Base-by-base conservation (phyloP, 1,284 basidiomycete genomes). In the Earliella scabrosa region DNA sequence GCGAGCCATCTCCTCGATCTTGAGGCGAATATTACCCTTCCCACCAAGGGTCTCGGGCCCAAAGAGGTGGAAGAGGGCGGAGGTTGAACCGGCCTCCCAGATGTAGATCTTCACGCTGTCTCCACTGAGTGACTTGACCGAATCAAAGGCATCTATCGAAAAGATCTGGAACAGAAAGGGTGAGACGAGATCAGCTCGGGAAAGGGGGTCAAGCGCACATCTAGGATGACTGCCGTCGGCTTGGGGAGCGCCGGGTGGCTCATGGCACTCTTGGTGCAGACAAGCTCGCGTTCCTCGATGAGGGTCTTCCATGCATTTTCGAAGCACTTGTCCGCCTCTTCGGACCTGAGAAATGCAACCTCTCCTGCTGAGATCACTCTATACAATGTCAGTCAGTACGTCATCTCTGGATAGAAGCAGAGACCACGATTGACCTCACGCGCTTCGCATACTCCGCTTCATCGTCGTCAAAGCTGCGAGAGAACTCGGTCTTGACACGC, bases 401-500 rank as follows among this genome's bases (percentile, higher is more conserved):
- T n/a, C n/a, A n/a, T 31, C 29, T 31, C 29, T 6, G 6, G 7
- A 31, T 31, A 31, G 6, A 31, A 31, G 29, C 13, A 6, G 29
- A 31, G 6, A 13, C 7, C 7, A 31, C 6, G 11, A 7, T 2
- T 26, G 3, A 23, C 64, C 60, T 53, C 31, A 62, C 34, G n/a
- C 53, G 48, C 4, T 47, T 21, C 6, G 61, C 56, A 9, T 45
- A 27, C 21, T 45, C 41, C 2, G 54, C 38, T 10, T 68, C 64
- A 10, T 47, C 55, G 0, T 32, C 21, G 1, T 43, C 56, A 36
- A 68, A 66, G 45, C 50, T 58, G 1, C 65, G 61, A 1, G 55
- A 43, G 3, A 68, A 40, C 54, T 69, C 68, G n/a, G 57, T 45
- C 18, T 52, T 29, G 21, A 65, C 38, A 16, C 58, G 61, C 5